phyloP scores from a whole-genome alignment of 495 filamentous ascomycete species.

The Hypoxylon perforatum region DNA sequence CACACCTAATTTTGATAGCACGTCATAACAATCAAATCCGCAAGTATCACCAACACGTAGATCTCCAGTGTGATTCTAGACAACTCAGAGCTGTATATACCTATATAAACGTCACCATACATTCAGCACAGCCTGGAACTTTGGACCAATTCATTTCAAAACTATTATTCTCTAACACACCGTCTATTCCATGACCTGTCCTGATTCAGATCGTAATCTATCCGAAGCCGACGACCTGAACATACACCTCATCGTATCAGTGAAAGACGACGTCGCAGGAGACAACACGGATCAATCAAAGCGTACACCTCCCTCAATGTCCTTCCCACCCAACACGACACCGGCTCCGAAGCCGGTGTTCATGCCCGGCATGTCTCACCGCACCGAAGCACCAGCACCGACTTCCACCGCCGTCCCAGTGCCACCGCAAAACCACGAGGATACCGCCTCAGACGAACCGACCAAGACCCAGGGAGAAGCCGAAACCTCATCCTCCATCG shows the following conservation, averaged over 20 bases:
- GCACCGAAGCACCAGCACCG: slow-evolving; percentile 16
- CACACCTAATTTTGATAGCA: no score
- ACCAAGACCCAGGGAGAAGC: slow-evolving; percentile 3
- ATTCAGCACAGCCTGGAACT: no score
- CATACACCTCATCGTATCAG: slow-evolving; percentile 24
- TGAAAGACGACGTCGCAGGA: background rate
- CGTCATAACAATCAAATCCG: no score
- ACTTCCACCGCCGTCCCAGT: slow-evolving; percentile 28
- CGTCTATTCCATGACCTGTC: slow-evolving; percentile 16
- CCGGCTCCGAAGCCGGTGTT: slow-evolving; percentile 47
- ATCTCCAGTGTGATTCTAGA: no score
- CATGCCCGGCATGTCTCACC: slow-evolving; percentile 42
- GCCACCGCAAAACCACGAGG: background rate
- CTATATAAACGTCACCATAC: no score
- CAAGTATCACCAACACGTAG: no score
- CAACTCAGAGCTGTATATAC: no score
- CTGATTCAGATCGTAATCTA: slow-evolving; percentile 1
- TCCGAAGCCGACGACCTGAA: slow-evolving; percentile 13
- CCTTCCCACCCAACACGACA: slow-evolving; percentile 44
- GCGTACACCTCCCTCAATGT: slow-evolving; percentile 28
- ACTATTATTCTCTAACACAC: background rate
- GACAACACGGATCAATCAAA: background rate
- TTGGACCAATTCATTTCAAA: background rate
- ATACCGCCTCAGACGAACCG: background rate
- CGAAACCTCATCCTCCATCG: slow-evolving; percentile 1